Evolutionary conservation across 805 yeast species (phyloP).

Genomic region (Nakazawaea siamensis): DNA sequence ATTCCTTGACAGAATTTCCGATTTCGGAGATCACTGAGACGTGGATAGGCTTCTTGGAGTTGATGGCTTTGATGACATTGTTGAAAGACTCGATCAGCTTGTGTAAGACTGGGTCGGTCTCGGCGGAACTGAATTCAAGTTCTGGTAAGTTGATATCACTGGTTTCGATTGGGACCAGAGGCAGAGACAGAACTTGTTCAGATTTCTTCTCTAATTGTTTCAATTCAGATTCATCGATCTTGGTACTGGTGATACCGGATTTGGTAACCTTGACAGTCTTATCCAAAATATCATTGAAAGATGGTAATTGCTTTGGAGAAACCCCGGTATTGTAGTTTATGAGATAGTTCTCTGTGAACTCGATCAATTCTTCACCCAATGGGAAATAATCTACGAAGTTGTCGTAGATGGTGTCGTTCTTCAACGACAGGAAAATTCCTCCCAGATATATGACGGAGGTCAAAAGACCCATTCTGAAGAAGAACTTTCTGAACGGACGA

Average conservation of each 20-base stretch:
- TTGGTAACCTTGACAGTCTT: slow-evolving; percentile 30
- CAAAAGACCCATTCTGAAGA: slow-evolving; percentile 18
- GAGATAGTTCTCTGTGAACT: slow-evolving; percentile 32
- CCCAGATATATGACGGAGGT: slow-evolving; percentile 37
- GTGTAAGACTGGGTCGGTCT: slow-evolving; percentile 25
- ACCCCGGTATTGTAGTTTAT: slow-evolving; percentile 12
- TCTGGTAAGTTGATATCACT: slow-evolving; percentile 19
- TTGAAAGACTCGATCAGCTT: slow-evolving; percentile 26
- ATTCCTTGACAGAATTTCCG: slow-evolving; percentile 14
- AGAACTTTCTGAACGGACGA: slow-evolving; percentile 19
- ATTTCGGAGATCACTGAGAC: slow-evolving; percentile 17
- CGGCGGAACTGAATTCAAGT: slow-evolving; percentile 21
- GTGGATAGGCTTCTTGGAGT: slow-evolving; percentile 14
- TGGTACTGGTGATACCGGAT: slow-evolving; percentile 27
- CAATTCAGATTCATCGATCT: slow-evolving; percentile 19
- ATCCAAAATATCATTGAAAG: slow-evolving; percentile 28
- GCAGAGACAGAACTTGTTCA: slow-evolving; percentile 8
- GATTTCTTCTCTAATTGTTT: slow-evolving; percentile 6
- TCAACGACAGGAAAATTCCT: slow-evolving; percentile 50
- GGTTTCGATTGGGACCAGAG: slow-evolving; percentile 12
- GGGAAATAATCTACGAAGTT: slow-evolving; percentile 58
- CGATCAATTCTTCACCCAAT: slow-evolving; percentile 46
- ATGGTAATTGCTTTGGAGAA: slow-evolving; percentile 15
- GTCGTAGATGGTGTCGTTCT: slow-evolving; percentile 54
- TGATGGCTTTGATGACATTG: slow-evolving; percentile 22